phyloP scores from a whole-genome alignment of 345 rosid genomes.

The Syzygium jambos region DNA sequence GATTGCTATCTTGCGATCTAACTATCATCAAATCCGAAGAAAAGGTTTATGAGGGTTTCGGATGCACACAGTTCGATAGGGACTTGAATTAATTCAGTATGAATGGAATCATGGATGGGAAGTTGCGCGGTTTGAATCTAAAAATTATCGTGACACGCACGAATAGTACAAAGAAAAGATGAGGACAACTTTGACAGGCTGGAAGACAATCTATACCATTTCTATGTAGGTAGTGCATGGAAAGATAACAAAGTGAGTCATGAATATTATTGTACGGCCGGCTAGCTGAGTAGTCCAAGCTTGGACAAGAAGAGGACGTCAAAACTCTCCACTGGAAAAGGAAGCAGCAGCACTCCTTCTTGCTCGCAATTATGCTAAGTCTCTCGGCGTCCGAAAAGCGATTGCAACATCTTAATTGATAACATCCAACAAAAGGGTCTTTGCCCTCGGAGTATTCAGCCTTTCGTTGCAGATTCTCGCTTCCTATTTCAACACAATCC shows the following conservation, averaged over 20 bases:
- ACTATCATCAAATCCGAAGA: not conserved
- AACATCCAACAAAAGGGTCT: not conserved
- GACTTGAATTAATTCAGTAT: not conserved
- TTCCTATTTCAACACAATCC: not conserved
- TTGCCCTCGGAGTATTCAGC: not conserved
- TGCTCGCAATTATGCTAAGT: not conserved
- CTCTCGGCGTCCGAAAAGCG: not conserved
- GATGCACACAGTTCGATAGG: not conserved
- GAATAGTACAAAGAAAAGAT: not conserved
- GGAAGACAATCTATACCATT: not conserved
- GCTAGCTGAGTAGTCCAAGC: not conserved
- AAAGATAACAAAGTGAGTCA: not conserved
- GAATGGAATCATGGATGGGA: not conserved
- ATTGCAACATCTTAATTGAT: not conserved
- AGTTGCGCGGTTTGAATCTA: not conserved
- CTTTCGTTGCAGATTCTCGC: not conserved
- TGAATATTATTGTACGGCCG: not conserved
- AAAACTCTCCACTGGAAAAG: not conserved
- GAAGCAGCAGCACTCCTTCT: not conserved
- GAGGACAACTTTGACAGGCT: not conserved
- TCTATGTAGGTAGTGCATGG: not conserved
- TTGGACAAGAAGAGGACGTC: not conserved
- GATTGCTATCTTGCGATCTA: not conserved
- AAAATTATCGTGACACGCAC: not conserved
- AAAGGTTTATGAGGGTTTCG: not conserved